Base-by-base conservation (phyloP, 208 protist genomes). In the Acanthamoeba triangularis region DNA sequence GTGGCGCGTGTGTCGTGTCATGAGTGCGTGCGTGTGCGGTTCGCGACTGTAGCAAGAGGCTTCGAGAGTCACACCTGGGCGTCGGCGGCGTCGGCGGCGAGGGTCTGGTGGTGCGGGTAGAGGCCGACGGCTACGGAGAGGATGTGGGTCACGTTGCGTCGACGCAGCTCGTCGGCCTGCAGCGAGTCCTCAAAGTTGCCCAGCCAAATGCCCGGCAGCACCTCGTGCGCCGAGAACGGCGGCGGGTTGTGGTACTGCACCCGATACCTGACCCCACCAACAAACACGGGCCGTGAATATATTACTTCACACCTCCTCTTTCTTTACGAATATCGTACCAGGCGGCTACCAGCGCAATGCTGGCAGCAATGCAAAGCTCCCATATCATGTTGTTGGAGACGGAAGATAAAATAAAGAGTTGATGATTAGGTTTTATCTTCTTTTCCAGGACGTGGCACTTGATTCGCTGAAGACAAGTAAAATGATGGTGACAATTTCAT, bases 161-260 rank as follows among this genome's bases (percentile, higher is more conserved):
- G n/a, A 30, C 69, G 69, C 69, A 78, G 69, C 30, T 61, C 13
- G 14, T 88, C 80, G n/a, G 33, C 47, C 80, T 88, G 80, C 47
- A 52, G 80, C 11, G 80, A 52, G 52, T 88, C 80, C 52, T 88
- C 80, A 8, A 88, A 88, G 80, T 88, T 88, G 80, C 80, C 80
- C 20, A 88, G 80, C 80, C 80, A 88, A 13, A 88, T 37, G 28
- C 80, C 80, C 13, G 41, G 25, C n/a, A 88, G 14, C 37, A 88
- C 56, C 33, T 88, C 80, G 41, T 52, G 41, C 14, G 80, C 80
- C 47, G n/a, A 33, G 80, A 88, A 88, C 2, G 80, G 80, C 28
- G 80, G 80, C 25, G 80, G 47, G 80, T 88, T 10, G 33, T 37
- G 5, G 80, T 88, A 88, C 80, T 88, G 80, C 52, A 23, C 5